Percentiles rank a stretch among this genome's conserved stretches.
phyloP scores from a whole-genome alignment of 345 rosid genomes.

The Trapa incisa region DNA sequence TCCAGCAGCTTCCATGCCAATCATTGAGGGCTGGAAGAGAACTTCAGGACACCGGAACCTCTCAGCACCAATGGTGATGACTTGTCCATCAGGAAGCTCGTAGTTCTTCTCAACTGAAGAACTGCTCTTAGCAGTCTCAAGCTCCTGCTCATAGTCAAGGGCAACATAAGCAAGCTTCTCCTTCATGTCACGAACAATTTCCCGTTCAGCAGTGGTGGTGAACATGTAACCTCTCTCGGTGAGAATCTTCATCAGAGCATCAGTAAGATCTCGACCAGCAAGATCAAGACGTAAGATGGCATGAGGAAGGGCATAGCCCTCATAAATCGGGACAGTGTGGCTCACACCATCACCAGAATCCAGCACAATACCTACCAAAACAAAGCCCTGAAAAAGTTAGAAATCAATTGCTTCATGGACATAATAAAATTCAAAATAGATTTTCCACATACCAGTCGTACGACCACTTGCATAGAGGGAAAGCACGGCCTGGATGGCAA shows the following conservation, averaged over 20 bases:
- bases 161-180: constrained; percentile 57
- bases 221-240: constrained; percentile 61
- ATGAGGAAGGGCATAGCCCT: constrained; percentile 53
- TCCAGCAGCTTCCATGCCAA: constrained; percentile 53
- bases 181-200: constrained; percentile 87
- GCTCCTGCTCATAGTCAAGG: constrained; percentile 48
- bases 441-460: constrained; percentile 30
- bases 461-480: constrained; percentile 51
- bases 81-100: constrained; percentile 57
- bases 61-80: constrained; percentile 3
- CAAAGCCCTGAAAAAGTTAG: constrained; percentile 12
- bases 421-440: too few species aligned
- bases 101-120: constrained; percentile 52
- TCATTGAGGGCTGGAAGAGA: constrained; percentile 22
- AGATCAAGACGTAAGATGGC: constrained; percentile 52
- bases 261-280: constrained; percentile 59
- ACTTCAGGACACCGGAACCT: constrained; percentile 14
- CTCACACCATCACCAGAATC: constrained; percentile 70
- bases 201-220: constrained; percentile 69
- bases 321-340: constrained; percentile 56
- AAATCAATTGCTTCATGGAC: neutral
- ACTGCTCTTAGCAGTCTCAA: constrained; percentile 54
- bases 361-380: constrained; percentile 49
- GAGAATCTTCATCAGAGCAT: constrained; percentile 31
- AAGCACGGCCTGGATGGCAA: constrained; percentile 48